phyloP scores from a whole-genome alignment of 2,329 filamentous ascomycete genomes.

The Hymenoscyphus occultus region DNA sequence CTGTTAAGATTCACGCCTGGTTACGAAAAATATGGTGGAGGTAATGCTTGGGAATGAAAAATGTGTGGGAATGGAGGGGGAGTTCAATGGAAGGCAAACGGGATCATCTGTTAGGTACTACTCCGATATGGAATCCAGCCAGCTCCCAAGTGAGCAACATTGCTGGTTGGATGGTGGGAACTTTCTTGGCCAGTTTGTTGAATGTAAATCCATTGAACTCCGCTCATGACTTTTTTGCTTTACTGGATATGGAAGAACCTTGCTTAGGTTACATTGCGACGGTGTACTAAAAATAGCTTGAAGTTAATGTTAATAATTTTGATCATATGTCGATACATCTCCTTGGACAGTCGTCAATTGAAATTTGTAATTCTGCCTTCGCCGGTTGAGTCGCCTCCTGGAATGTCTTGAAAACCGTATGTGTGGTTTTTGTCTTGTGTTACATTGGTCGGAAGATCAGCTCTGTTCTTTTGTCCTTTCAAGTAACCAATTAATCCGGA shows the following conservation, averaged over 20 bases:
- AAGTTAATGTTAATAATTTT: background rate
- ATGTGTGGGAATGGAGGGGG: background rate
- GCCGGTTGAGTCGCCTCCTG: too few species aligned
- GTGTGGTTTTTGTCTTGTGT: too few species aligned
- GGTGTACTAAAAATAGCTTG: background rate
- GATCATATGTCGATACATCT: background rate
- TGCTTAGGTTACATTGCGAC: background rate
- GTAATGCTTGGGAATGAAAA: too few species aligned
- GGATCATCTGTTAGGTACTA: background rate
- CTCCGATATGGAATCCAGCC: background rate
- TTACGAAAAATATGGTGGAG: background rate
- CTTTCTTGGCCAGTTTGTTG: background rate
- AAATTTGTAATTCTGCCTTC: too few species aligned
- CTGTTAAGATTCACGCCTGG: background rate
- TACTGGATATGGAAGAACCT: background rate
- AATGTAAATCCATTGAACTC: slow-evolving; percentile 1
- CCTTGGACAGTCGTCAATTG: background rate
- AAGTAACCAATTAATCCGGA: too few species aligned
- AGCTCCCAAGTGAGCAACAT: background rate
- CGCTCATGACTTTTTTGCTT: background rate
- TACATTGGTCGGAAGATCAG: too few species aligned
- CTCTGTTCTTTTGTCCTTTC: too few species aligned
- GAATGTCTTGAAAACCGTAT: too few species aligned
- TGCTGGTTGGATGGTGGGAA: background rate
- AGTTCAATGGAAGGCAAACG: background rate